These are phyloP conservation scores for Geotrichum fermentans DNA, from an alignment of 1,139 yeast species.

Conservation along the genomic window DNA sequence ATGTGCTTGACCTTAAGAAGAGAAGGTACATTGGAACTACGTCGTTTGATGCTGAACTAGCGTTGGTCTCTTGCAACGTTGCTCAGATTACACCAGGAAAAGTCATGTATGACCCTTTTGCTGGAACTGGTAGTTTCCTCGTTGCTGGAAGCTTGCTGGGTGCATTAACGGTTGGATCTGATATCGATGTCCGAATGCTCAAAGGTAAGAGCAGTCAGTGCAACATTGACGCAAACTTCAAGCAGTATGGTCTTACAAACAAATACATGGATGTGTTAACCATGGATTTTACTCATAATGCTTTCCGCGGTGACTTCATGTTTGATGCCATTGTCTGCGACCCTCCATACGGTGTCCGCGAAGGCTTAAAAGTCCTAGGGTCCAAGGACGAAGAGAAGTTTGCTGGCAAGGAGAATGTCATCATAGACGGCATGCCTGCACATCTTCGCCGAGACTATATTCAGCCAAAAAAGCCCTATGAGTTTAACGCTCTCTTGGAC, in stretches of 20 bases:
- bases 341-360: conserved; percentile 97
- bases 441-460: conserved; percentile 75
- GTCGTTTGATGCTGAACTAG: conserved; percentile 76
- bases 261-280: conserved; percentile 71
- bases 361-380: conserved; percentile 90
- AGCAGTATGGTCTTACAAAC: conserved; percentile 59
- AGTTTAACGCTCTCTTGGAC: conserved; percentile 66
- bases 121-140: conserved; percentile 93
- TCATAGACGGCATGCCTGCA: conserved; percentile 75
- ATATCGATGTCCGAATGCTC: conserved; percentile 81
- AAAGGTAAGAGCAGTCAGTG: conserved; percentile 57
- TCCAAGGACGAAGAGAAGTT: conserved; percentile 59
- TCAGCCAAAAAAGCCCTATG: conserved; percentile 89
- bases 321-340: conserved; percentile 88
- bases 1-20: conserved; percentile 72
- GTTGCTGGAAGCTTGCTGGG: conserved; percentile 87
- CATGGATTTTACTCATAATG: conserved; percentile 93
- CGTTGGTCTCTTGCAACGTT: conserved; percentile 79
- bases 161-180: conserved; percentile 78
- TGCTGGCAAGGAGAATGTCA: conserved; percentile 63
- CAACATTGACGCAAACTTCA: conserved; percentile 62
- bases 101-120: conserved; percentile 86
- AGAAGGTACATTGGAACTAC: conserved; percentile 93
- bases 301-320: conserved; percentile 56
- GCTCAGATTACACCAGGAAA: conserved; percentile 67